A percentile compares a stretch with the other conserved stretches of the same genome.
Evolutionary conservation across 208 protist genomes (phyloP).

Genomic region (Trypanosoma cruzi): DNA sequence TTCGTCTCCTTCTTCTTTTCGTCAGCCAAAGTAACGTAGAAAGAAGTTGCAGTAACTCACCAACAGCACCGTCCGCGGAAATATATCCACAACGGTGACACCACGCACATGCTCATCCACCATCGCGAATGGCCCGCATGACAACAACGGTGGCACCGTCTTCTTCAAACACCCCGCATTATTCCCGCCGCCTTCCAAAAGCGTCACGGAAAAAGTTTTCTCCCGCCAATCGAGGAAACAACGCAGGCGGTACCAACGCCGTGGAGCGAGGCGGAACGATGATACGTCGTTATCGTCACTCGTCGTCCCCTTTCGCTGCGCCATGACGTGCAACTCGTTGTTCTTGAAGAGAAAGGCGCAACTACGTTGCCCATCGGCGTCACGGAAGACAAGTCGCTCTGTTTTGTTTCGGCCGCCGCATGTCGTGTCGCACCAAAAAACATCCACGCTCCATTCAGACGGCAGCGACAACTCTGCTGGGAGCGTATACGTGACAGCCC

Average conservation of each 20-base stretch:
- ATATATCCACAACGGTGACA: constrained; percentile 37
- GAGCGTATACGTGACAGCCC: constrained; percentile 2
- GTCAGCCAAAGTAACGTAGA: constrained; percentile 3
- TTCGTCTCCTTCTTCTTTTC: neutral
- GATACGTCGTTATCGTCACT: neutral
- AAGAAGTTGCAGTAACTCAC: constrained; percentile 51
- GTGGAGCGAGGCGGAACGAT: constrained; percentile 13
- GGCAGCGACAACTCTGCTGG: neutral
- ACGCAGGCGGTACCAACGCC: constrained; percentile 29
- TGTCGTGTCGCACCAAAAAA: constrained; percentile 14
- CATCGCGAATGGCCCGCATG: constrained; percentile 16
- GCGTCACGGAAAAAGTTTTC: constrained; percentile 21
- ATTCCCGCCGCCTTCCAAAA: too few relatives aligned
- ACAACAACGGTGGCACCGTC: neutral
- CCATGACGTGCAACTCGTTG: constrained; percentile 19
- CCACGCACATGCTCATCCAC: constrained; percentile 27
- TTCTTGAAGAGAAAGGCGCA: constrained; percentile 30
- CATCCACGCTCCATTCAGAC: constrained; percentile 22
- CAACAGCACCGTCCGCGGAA: constrained; percentile 36
- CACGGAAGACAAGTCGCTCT: constrained; percentile 30
- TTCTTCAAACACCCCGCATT: constrained; percentile 18
- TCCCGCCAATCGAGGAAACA: constrained; percentile 28
- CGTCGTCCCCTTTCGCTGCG: neutral
- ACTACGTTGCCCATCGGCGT: constrained; percentile 28
- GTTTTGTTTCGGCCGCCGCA: constrained; percentile 15